Evolutionary conservation across 805 yeast genomes (phyloP), one percentile per base, ranked within the genome.

Genomic region (Metschnikowia orientalis): DNA sequence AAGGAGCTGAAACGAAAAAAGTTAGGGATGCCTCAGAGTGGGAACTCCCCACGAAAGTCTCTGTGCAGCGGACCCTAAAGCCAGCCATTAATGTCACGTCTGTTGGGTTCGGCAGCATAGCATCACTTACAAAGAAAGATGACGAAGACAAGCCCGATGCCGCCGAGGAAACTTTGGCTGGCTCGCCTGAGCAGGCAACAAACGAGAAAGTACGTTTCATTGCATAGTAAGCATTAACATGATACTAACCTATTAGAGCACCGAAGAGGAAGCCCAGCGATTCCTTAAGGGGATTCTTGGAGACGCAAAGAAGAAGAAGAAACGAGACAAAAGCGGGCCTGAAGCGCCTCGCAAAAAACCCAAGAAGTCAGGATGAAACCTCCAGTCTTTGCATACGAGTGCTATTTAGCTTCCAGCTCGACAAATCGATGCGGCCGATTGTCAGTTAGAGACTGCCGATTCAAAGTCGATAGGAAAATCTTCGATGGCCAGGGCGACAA

Each of bases 11-110:
- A 23, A 50, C 51, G 34, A 58, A 51, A 28, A 71, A 66, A 34
- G 54, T 71, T 10, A 60, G 57, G 26, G 85, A 78, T 43, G 13
- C 48, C 5, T 73, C 79, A 19, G 77, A 73, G 48, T 75, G 81
- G 81, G 57, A 51, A 10, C 50, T 67, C 23, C 70, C 75, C 2
- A 39, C 55, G 23, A 40, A 48, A 3, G 34, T 34, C 11, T 29
- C 59, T 8, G 26, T 62, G 14, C 47, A 54, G 14, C 57, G 54
- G 32, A 53, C 58, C 15, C 38, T 28, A 14, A 50, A 53, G 17
- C 40, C 47, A 4, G 38, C 45, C 5, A 43, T 44, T 28, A 31
- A 37, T 12, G 55, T 67, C 5, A 54, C 49, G 16, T 42, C 62
- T 3, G 56, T 66, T 7, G 75, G 75, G 0, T 69, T 63, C 41